Base-by-base conservation (phyloP, 164 flowering plant species). In the Aristolochia fimbriata region DNA sequence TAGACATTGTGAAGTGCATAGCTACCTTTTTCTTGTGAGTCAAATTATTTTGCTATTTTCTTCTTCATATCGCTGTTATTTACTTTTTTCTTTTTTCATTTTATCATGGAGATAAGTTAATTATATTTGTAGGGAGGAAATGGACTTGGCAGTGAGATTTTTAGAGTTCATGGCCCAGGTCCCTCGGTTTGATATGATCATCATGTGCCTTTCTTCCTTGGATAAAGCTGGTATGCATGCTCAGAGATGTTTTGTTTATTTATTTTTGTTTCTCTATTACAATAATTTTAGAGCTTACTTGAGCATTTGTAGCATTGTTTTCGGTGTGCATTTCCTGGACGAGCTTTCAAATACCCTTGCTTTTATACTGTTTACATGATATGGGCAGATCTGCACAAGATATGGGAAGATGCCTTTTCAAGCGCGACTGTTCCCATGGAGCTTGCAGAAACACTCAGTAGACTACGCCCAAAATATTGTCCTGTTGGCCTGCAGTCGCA, bases 101-200 rank as follows among this genome's bases (percentile, higher is more conserved):
- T 52, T 52, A 49, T 6, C 52, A 24, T 52, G 23, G 56, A 0
- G 30, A 3, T 22, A 23, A 37, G 11, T 1, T 6, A 0, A 8
- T 15, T 22, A 52, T 17, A 60, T 62, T 75, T 65, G 57, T 78
- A 93, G 99, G 61, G 91, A 86, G 23, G 99, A 90, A 21, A 76
- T 72, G 62, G 89, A 80, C 47, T 65, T 90, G 52, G 82, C 88
- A 53, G 70, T 90, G 45, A 75, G 65, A 17, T 83, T 73, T 67
- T 69, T 93, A 48, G 85, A 88, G 53, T 80, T 75, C 68, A 73
- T 93, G 60, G 73, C 88, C 37, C 77, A 77, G 60, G 83, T 93
- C 54, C 71, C 92, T 49, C 86, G 99, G 72, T 93, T 88, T 67
- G 83, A 81, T 75, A 78, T 86, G 81, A 73, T 93, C 61, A 74